Base-by-base conservation (phyloP, 495 filamentous ascomycete genomes). In the Penicillium angulare region DNA sequence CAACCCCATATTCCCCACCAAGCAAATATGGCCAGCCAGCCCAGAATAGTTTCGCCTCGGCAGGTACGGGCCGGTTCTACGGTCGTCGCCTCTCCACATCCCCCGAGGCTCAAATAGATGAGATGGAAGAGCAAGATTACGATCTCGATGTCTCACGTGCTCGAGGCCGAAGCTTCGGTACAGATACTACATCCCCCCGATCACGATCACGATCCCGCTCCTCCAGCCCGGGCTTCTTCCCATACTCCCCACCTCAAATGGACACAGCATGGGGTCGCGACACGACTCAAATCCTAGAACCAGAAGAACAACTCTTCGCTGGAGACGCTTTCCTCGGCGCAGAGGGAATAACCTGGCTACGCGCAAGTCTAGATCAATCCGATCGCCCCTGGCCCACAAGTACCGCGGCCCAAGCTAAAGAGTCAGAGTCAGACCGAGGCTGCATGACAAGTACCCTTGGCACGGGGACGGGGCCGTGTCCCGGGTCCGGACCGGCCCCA, bases 241-340 rank as follows among this genome's bases (percentile, higher is more conserved):
- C 53, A 15, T 63, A 63, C 50, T 63, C 56, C 16, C 62, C 62
- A 12, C 53, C 56, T 1, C 61, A 59, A 20, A 5, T 43, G 7
- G 43, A 36, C 5, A 45, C 33, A 13, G 18, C 33, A 21, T 43
- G 13, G 59, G 55, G 50, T 5, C 43, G 17, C 34, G 47, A 12
- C 7, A 42, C 16, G 33, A 43, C 34, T 18, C 16, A 21, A 16
- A 38, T 13, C 18, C 22, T 3, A 13, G 40, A 49, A 34, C 22
- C 52, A n/a, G 29, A 29, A 0, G 41, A 43, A 21, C 16, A 35
- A 9, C 31, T 43, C 3, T 23, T 57, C 7, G 7, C 50, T 16
- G 43, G 46, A 29, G 41, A 40, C 6, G 12, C 43, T 9, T 27
- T 36, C 17, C 56, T 60, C 43, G 59, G 50, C 26, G 44, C 43